Percentiles rank a stretch among this genome's conserved stretches.
These are phyloP conservation scores for Mycena rebaudengoi DNA, from an alignment of 768 basidiomycete species.

Conservation along the genomic window DNA sequence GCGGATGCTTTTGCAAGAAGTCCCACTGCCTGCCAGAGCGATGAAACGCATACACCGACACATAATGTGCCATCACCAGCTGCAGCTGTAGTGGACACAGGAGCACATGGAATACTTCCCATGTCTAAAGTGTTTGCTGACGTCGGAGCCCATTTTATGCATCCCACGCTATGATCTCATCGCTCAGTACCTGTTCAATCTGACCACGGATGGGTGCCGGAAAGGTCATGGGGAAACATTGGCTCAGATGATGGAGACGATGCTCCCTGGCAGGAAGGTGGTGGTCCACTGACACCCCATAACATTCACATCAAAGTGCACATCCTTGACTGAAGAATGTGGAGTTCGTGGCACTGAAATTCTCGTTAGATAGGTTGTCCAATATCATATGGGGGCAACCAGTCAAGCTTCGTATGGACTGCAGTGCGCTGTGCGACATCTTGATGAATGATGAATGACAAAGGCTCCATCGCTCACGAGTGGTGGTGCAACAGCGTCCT, in stretches of 20 bases:
- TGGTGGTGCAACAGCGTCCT: background rate
- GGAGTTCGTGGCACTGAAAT: no score
- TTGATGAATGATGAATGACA: no score
- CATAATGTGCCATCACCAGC: conserved; percentile 27
- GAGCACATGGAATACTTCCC: background rate
- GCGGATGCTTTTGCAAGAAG: conserved; percentile 29
- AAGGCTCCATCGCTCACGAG: no score
- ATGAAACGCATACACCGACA: conserved; percentile 36
- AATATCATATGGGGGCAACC: background rate
- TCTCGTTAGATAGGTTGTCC: conserved; percentile 3
- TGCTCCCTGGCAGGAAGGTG: background rate
- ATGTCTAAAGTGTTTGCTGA: background rate
- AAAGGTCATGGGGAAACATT: background rate
- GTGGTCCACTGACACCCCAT: background rate
- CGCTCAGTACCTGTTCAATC: background rate
- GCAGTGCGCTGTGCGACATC: background rate
- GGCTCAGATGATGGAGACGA: background rate
- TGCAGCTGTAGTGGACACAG: background rate
- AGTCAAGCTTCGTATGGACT: background rate
- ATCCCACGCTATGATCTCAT: background rate
- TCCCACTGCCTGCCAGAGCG: conserved; percentile 21
- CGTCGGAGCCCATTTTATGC: background rate
- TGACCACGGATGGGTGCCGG: background rate
- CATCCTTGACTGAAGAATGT: conserved; percentile 36
- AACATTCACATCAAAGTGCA: conserved; percentile 26